phyloP scores from a whole-genome alignment of 345 rosid species.

The Bretschneidera sinensis region DNA sequence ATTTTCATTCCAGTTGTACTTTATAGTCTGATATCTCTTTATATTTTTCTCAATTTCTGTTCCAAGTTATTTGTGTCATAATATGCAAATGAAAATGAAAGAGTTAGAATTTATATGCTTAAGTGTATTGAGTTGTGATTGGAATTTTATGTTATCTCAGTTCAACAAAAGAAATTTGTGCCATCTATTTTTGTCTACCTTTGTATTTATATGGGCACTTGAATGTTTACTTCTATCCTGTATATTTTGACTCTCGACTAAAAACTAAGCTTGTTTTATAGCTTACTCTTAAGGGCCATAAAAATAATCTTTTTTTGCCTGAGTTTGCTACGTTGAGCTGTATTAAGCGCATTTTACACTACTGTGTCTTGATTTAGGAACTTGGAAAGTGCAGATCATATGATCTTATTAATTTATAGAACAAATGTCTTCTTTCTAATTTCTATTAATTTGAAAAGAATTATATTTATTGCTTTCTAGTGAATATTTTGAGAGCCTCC shows the following conservation, averaged over 20 bases:
- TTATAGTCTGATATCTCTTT: not conserved
- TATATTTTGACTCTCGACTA: not conserved
- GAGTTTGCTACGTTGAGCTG: not conserved
- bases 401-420: too few species aligned
- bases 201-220: not conserved
- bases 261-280: too few species aligned
- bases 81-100: not conserved
- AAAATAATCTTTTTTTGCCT: too few species aligned
- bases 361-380: conserved; percentile 3
- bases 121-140: not conserved
- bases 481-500: too few species aligned
- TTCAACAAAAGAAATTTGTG: not conserved
- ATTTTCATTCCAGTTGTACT: conserved; percentile 4
- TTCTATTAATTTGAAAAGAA: not conserved
- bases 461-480: too few species aligned
- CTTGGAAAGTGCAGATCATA: not conserved
- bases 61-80: not conserved
- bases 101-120: not conserved
- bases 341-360: too few species aligned
- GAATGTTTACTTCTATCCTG: not conserved
- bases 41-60: not conserved
- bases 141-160: not conserved
- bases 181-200: not conserved
- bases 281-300: not conserved
- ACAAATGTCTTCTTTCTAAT: not conserved